Percentiles rank a stretch among this genome's conserved stretches.
These are phyloP conservation scores for Fusarium bactridioides DNA, from an alignment of 2,329 filamentous ascomycete genomes.

Conservation along the genomic window DNA sequence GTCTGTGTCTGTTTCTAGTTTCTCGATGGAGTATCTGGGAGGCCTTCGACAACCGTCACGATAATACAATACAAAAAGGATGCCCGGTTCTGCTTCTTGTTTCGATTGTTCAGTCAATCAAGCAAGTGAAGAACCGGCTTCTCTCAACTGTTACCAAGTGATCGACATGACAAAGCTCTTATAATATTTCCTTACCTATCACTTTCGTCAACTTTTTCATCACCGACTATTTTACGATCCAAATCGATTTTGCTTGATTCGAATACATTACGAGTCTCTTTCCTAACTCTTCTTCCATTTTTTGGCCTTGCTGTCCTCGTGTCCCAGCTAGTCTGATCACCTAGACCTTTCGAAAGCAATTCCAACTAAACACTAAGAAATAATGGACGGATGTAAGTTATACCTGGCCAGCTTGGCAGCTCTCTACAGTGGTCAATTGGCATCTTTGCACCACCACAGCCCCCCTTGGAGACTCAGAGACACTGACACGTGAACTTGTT, in stretches of 20 bases:
- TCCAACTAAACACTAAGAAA: constrained; percentile 4
- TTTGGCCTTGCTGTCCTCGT: background rate
- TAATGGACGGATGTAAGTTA: constrained; percentile 42
- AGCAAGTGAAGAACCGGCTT: constrained; percentile 40
- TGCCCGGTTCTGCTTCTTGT: constrained; percentile 27
- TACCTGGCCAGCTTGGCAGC: constrained; percentile 10
- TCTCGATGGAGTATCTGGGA: constrained; percentile 33
- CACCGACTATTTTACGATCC: constrained; percentile 4
- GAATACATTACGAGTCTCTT: constrained; percentile 2
- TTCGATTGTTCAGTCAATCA: constrained; percentile 24
- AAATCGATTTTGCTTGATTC: constrained; percentile 1
- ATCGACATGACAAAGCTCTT: constrained; percentile 33
- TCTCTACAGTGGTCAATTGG: constrained; percentile 5
- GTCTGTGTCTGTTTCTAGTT: constrained; percentile 17
- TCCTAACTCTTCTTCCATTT: background rate
- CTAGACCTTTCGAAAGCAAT: constrained; percentile 1
- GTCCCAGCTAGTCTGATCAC: constrained; percentile 1
- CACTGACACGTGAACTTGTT: constrained; percentile 30
- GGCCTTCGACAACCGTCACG: constrained; percentile 40
- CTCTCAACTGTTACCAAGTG: constrained; percentile 35
- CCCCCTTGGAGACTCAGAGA: background rate
- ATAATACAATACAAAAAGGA: constrained; percentile 43
- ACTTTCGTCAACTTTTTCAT: constrained; percentile 6
- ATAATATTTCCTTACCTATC: constrained; percentile 28
- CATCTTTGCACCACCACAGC: background rate